phyloP scores from a whole-genome alignment of 208 protist species.

The Leishmania turanica region DNA sequence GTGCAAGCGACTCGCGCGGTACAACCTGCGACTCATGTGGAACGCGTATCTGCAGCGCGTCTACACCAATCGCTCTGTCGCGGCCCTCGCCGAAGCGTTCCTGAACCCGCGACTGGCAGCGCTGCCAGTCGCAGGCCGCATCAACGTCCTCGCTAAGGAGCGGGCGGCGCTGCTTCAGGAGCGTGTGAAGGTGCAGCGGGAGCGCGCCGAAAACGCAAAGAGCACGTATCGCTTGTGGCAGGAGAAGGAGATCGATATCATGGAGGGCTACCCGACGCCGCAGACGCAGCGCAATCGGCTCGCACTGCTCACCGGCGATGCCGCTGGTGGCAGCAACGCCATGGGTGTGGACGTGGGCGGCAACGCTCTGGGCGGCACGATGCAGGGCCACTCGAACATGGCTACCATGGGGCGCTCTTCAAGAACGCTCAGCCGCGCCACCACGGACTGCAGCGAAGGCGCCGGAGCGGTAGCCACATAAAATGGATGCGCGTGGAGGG shows the following conservation, averaged over 20 bases:
- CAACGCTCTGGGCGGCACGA: neutral
- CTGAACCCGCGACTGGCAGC: constrained; percentile 69
- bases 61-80: constrained; percentile 63
- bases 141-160: constrained; percentile 66
- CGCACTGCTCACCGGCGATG: constrained; percentile 17
- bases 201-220: constrained; percentile 78
- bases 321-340: neutral
- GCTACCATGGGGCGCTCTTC: neutral
- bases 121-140: constrained; percentile 55
- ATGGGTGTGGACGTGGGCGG: neutral
- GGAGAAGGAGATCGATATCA: constrained; percentile 75
- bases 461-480: neutral
- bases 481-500: neutral
- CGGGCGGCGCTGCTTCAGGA: constrained; percentile 46
- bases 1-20: constrained; percentile 42
- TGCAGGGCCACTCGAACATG: neutral
- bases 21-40: constrained; percentile 60
- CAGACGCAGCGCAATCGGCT: constrained; percentile 36
- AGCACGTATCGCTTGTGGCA: constrained; percentile 82
- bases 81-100: constrained; percentile 53
- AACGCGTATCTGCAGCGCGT: constrained; percentile 72
- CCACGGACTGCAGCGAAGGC: neutral
- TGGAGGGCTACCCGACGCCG: constrained; percentile 29
- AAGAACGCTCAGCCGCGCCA: neutral
- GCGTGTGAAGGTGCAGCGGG: constrained; percentile 45